Base-by-base conservation (phyloP, 1,284 basidiomycete genomes). In the Hemileia vastatrix region DNA sequence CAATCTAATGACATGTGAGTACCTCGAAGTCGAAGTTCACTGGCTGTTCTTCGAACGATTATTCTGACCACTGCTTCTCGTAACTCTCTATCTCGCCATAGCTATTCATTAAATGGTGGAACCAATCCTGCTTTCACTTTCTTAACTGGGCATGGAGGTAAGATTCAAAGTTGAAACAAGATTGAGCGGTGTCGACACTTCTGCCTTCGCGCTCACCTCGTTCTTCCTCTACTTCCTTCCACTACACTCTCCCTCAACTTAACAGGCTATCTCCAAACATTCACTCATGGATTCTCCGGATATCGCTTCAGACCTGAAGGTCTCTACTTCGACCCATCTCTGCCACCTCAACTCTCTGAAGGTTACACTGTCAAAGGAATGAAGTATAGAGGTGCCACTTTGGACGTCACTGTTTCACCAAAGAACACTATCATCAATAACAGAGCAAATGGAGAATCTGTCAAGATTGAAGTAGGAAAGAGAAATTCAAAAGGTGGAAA, bases 111-210 rank as follows among this genome's bases (percentile, higher is more conserved):
- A 4, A 70, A 69, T 27, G 66, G 66, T 8, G 67, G 66, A 1
- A 68, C 65, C 1, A 70, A 72, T 57, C 70, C 70, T 0, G 69
- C 71, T 0, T 72, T 56, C 60, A 71, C 71, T 6, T 72, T 72
- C 59, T 44, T 72, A 19, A 72, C 71, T 15, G 69, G 70, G 2
- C 65, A 68, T 44, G 68, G 68, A 19, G 67, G 68, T 11, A 66
- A 56, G 63, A 61, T 68, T 9, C 68, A 68, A 50, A 40, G 50
- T 19, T 33, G 18, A n/a, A 19, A 51, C n/a, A 40, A 51, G 15
- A 49, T 47, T 24, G 40, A 58, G 19, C 49, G 50, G 19, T 47
- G 57, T 50, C 57, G 50, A 32, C 57, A 49, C 43, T 31, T 62
- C 5, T 27, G 49, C 19, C 59, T 67, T 2, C 40, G 63, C 23